Base-by-base conservation (phyloP, 129 eudicot species). In the Tagetes erecta region DNA sequence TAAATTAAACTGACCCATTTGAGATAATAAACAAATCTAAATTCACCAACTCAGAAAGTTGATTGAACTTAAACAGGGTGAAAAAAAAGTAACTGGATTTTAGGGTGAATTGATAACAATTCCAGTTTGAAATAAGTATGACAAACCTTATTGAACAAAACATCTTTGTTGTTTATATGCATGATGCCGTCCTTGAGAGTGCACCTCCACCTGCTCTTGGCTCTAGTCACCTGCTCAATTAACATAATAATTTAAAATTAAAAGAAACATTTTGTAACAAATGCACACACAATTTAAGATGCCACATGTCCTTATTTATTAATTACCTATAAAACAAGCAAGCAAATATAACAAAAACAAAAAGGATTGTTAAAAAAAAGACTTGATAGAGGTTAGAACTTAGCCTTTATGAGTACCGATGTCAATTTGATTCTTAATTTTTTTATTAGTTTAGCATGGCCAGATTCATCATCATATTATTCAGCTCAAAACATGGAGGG, bases 141-240 rank as follows among this genome's bases (percentile, higher is more conserved):
- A 68, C 70, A 38, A 34, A 93, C 98, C 98, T 94, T 90, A 57
- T 94, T 94, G 86, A 94, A 94, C 81, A 94, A 84, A 59, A 94
- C 86, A 82, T 94, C 97, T 64, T 87, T 88, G 79, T 86, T 80
- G 82, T 90, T 91, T 80, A 85, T 85, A 79, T 86, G 98, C 97
- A 94, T 94, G 56, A 94, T 94, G 78, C 99, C 99, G 79, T 91
- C 97, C 83, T 94, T 94, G 59, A 94, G 85, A 47, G 86, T 91
- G 89, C 99, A 94, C 77, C 88, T 94, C 97, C 99, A 94, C 84
- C 91, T 81, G 90, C 94, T 94, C 86, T 91, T 94, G 73, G 99
- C 91, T 37, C 97, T 87, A 8, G 99, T 94, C 68, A 94, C 99
- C 99, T 94, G 70, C 38, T 60, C 67, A 65, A 60, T 60, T 68